Percentiles rank a stretch among this genome's conserved stretches.
Conservation (phyloP, 306 rosid genomes). For the Castanospermum australe region DNA sequence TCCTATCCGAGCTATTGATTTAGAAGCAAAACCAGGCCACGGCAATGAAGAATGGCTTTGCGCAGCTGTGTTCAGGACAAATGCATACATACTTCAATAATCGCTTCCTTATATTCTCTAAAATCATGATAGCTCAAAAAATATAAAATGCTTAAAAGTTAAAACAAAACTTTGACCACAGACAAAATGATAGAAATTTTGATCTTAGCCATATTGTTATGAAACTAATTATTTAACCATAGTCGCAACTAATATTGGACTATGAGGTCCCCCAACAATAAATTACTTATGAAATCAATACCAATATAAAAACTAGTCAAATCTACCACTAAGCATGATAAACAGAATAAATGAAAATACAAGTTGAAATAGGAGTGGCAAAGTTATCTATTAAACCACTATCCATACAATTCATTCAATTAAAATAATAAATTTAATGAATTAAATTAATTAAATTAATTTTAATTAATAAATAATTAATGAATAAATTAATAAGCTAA, state of each 20-base stretch:
- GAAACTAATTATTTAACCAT: no score
- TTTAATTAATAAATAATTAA: no score
- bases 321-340: background rate
- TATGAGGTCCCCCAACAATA: no score
- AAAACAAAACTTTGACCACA: background rate
- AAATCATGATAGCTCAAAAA: background rate
- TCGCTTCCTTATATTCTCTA: background rate
- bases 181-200: no score
- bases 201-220: no score
- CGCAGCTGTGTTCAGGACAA: constrained; percentile 33
- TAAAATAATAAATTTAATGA: no score
- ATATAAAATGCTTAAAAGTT: background rate
- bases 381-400: no score
- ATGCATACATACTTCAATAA: background rate
- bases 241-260: no score
- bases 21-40: constrained; percentile 15
- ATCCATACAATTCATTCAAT: no score
- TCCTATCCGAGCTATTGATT: background rate
- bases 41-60: constrained; percentile 28
- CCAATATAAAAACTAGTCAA: background rate
- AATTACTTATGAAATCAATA: background rate
- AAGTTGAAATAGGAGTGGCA: background rate
- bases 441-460: no score
- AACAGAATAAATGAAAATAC: background rate
- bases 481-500: no score